Conservation (phyloP, 305 asterid species). For the Andrographis paniculata region DNA sequence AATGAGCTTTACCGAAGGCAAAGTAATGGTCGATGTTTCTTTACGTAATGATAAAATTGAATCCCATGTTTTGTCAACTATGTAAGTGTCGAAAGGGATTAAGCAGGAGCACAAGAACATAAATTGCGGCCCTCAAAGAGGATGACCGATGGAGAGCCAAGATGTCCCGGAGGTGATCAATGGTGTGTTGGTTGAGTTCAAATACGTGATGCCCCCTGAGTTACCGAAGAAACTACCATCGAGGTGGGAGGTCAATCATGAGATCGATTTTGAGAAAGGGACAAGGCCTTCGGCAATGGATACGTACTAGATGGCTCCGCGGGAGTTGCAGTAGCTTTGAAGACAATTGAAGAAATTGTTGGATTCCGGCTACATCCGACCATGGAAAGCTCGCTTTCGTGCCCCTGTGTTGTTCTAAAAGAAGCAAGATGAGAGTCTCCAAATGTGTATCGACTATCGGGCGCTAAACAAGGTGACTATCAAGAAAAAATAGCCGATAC, state of each 20-base stretch:
- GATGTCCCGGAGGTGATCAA: too few relatives aligned
- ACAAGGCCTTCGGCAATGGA: background rate
- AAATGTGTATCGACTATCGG: conserved; percentile 2
- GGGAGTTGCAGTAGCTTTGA: background rate
- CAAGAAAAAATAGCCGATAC: background rate
- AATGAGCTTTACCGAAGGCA: too few relatives aligned
- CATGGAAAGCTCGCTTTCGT: background rate
- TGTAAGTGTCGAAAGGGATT: too few relatives aligned
- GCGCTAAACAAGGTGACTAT: background rate
- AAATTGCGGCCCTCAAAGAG: too few relatives aligned
- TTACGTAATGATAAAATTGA: too few relatives aligned
- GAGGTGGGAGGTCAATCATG: background rate
- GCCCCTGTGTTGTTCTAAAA: background rate
- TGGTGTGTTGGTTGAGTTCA: too few relatives aligned
- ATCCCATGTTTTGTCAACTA: too few relatives aligned
- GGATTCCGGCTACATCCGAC: background rate
- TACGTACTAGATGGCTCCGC: background rate
- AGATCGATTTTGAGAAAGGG: background rate
- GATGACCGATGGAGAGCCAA: too few relatives aligned
- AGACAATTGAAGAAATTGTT: background rate
- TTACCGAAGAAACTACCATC: background rate
- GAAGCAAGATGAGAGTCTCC: background rate
- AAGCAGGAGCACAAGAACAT: too few relatives aligned
- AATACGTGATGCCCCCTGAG: background rate
- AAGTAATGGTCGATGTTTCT: too few relatives aligned